These are phyloP conservation scores for Dothistroma pini DNA, from an alignment of 2,329 filamentous ascomycete genomes.

Conservation along the genomic window DNA sequence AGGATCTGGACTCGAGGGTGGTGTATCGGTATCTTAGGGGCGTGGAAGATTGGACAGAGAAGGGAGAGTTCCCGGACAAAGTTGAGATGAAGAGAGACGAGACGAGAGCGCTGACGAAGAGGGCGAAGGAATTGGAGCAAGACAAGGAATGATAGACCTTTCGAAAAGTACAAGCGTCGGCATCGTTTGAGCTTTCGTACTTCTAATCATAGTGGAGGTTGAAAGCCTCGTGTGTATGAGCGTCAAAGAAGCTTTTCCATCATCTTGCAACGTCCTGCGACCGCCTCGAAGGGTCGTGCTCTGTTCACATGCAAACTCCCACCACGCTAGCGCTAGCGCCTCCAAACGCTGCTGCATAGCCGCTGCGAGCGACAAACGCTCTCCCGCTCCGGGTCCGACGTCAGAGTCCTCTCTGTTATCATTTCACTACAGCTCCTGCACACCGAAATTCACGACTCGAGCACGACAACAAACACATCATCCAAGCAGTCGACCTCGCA, in stretches of 20 bases:
- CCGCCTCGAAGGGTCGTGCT: background rate
- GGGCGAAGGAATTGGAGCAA: constrained; percentile 22
- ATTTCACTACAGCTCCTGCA: background rate
- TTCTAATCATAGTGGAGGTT: no score
- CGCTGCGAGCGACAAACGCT: background rate
- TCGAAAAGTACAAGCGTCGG: no score
- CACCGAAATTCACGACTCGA: background rate
- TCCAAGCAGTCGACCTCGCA: background rate
- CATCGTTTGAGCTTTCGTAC: no score
- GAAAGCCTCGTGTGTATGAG: no score
- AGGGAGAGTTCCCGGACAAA: constrained; percentile 25
- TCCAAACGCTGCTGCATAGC: background rate
- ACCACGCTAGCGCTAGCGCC: background rate
- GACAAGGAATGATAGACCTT: background rate
- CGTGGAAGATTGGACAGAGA: constrained; percentile 47
- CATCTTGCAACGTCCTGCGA: background rate
- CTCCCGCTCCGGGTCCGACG: background rate
- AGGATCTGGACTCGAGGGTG: constrained; percentile 55
- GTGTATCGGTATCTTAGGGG: constrained; percentile 56
- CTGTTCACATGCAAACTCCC: constrained; percentile 2
- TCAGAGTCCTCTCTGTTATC: background rate
- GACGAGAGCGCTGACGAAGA: constrained; percentile 25
- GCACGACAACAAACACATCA: background rate
- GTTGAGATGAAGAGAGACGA: constrained; percentile 31
- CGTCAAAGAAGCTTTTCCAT: no score